Evolutionary conservation across 1,284 basidiomycete species (phyloP), one percentile per base, ranked within the genome.

Genomic region (Ustilago bromivora): DNA sequence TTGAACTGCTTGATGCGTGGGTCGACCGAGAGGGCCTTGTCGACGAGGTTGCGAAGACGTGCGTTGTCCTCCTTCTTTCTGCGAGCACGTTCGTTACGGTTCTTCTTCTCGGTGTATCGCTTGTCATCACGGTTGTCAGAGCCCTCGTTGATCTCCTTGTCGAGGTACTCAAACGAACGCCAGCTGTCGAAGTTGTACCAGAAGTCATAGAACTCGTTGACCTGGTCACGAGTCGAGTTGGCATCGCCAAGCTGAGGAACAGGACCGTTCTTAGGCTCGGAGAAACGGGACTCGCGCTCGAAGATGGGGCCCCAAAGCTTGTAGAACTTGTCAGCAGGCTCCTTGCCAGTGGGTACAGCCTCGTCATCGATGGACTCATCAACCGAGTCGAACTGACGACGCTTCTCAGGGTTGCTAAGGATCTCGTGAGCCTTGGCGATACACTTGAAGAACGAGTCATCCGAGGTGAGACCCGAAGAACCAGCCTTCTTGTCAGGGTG

Each of bases 181-280:
- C 97, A 99, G 84, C 92, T 94, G 87, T 98, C 96, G 88, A 99
- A 98, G 90, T 97, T 97, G 90, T 98, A 98, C 94, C 94, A 99
- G 88, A 96, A 98, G 88, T 98, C 93, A 89, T 98, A 99, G 89
- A 99, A 98, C 19, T 89, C 90, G 87, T 98, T 94, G 72, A 98
- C 96, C 69, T 91, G 90, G 69, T 91, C 90, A 87, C 96, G 96
- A 71, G 91, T 86, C 31, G 92, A 91, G 71, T 93, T 90, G 71
- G 90, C 88, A 51, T 88, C 88, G 23, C 96, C 96, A 28, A 98
- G 90, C 76, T 89, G 87, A 13, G 95, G 95, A 6, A 96, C 95
- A n/a, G 95, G 94, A 83, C 93, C 91, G 66, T 88, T 89, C 82
- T 92, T 92, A 58, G 78, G 68, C 36, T 82, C 78, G 83, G 94